Evolutionary conservation across 495 filamentous ascomycete genomes (phyloP), one percentile per base, ranked within the genome.

Genomic region (Podospora sp.): DNA sequence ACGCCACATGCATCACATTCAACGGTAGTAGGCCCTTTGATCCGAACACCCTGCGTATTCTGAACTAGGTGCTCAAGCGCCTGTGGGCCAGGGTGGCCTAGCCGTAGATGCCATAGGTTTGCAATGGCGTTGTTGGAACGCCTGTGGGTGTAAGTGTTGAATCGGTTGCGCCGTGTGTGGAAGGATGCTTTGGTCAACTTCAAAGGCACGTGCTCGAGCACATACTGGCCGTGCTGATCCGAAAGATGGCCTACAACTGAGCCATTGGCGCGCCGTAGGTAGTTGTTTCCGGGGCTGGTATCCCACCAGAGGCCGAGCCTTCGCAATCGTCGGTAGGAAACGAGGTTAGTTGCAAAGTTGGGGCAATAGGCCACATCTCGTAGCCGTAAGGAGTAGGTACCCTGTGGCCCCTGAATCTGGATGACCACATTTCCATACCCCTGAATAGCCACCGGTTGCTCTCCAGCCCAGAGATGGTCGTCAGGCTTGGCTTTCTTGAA

Each of bases 251-350:
- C 5, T 6, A 46, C 2, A 18, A 46, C 12, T 8, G 66, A 58
- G 16, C 33, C 6, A 26, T 68, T 57, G 6, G 53, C 35, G 24
- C 36, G 40, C 2, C 25, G 51, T 8, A 68, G 0, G 22, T n/a
- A 52, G 60, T 63, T 68, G n/a, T 63, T 59, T 16, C 50, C 36
- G n/a, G 52, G 60, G 29, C 60, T 59, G 21, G 3, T 68, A 26
- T 68, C 66, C 66, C 60, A 68, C 59, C 50, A 68, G 20, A 63
- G 29, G 18, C 59, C 65, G 26, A 29, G 50, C 16, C 57, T 67
- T 36, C 26, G 65, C 11, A 67, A 33, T 29, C 57, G 49, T 3
- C 59, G 59, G 1, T 62, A 35, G 16, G 65, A 67, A 18, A 67
- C 59, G 12, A 67, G 29, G 35, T 67, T 67, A n/a, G 49, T 62